Percentiles rank a stretch among this genome's conserved stretches.
These are phyloP conservation scores for Paracorniculantispora psalliotae DNA, from an alignment of 2,329 filamentous ascomycete species.

Conservation along the genomic window DNA sequence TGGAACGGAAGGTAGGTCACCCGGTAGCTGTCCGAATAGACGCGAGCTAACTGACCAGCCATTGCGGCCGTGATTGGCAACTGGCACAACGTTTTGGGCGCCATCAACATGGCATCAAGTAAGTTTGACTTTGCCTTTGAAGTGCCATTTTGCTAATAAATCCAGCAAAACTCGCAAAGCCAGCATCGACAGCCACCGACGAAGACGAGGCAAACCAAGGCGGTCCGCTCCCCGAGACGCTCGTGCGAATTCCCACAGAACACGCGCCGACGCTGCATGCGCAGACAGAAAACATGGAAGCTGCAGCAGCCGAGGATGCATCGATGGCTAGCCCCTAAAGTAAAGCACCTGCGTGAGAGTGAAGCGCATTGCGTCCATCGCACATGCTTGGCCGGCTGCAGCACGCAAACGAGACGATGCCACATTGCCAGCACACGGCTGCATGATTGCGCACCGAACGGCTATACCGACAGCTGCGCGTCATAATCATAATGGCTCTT, in stretches of 20 bases:
- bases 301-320: constrained; percentile 36
- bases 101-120: constrained; percentile 85
- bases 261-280: constrained; percentile 63
- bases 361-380: neutral
- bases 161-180: constrained; percentile 64
- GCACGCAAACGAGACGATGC: neutral
- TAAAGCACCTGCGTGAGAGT: neutral
- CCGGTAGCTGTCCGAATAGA: constrained; percentile 13
- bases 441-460: neutral
- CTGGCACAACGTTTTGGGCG: constrained; percentile 81
- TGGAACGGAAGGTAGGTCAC: constrained; percentile 66
- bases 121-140: constrained; percentile 28
- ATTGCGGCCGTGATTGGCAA: constrained; percentile 81
- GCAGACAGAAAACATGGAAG: constrained; percentile 49
- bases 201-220: constrained; percentile 36
- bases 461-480: neutral
- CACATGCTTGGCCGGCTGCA: neutral
- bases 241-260: constrained; percentile 80
- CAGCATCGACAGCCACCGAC: constrained; percentile 35
- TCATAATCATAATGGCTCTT: neutral
- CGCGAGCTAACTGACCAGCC: constrained; percentile 43
- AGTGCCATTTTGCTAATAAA: neutral
- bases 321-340: constrained; percentile 16
- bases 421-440: neutral
- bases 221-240: constrained; percentile 67